These are phyloP conservation scores for Penicillium taxi DNA, from an alignment of 495 filamentous ascomycete species.

Conservation along the genomic window DNA sequence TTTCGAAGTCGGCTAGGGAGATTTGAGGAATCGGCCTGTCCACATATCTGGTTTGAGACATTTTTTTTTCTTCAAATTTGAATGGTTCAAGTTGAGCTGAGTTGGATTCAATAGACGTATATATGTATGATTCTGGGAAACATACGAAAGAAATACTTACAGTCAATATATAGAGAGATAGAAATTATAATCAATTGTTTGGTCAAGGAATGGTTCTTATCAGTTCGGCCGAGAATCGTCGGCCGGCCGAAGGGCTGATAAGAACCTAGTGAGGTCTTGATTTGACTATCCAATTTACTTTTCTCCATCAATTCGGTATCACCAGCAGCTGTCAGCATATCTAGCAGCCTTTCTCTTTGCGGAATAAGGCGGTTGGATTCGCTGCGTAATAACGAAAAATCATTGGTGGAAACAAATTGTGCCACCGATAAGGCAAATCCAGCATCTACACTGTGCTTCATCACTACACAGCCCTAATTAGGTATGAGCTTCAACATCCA, in stretches of 20 bases:
- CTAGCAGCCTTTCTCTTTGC: too few species aligned
- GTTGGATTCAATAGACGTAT: neutral
- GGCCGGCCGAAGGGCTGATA: too few species aligned
- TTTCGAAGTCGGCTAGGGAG: conserved; percentile 47
- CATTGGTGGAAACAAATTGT: conserved; percentile 1
- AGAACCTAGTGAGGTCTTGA: too few species aligned
- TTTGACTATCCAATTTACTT: too few species aligned
- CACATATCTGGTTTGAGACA: conserved; percentile 34
- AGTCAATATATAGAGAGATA: neutral
- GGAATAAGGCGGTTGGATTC: neutral
- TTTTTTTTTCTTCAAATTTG: neutral
- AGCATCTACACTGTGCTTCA: neutral
- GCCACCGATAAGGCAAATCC: conserved; percentile 8
- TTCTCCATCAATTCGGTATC: too few species aligned
- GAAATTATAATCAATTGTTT: neutral
- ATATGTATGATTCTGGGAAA: too few species aligned
- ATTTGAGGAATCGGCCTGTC: conserved; percentile 49
- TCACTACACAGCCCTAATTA: neutral
- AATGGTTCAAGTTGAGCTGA: neutral
- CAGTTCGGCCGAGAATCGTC: conserved; percentile 7
- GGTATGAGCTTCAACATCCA: conserved; percentile 12
- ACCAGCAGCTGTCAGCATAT: too few species aligned
- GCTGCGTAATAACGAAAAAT: conserved; percentile 5
- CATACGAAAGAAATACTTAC: too few species aligned
- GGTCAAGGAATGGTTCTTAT: neutral